These are phyloP conservation scores for Candida verbasci DNA, from an alignment of 805 yeast species.

Conservation along the genomic window DNA sequence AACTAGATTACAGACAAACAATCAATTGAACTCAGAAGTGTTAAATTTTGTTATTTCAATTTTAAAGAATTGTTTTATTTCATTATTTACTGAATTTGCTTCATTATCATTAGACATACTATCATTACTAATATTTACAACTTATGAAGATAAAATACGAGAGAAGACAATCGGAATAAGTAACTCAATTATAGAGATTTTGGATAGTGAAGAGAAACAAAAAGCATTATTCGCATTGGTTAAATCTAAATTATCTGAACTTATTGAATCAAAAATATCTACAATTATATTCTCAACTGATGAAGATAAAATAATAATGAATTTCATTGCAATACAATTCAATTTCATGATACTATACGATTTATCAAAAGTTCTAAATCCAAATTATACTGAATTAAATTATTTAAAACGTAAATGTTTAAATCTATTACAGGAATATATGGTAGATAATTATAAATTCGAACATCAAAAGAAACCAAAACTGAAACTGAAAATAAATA, in stretches of 20 bases:
- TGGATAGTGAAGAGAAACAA: conserved; percentile 4
- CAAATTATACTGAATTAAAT: conserved; percentile 3
- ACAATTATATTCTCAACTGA: conserved; percentile 23
- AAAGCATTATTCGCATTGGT: conserved; percentile 13
- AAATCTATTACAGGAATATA: conserved; percentile 10
- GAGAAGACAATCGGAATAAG: conserved; percentile 2
- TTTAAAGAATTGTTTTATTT: conserved; percentile 22
- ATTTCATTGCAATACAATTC: conserved; percentile 24
- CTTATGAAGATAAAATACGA: conserved; percentile 2
- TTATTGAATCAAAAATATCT: conserved; percentile 22
- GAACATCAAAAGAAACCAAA: background rate
- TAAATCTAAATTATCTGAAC: conserved; percentile 20
- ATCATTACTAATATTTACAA: conserved; percentile 15
- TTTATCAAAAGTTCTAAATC: conserved; percentile 7
- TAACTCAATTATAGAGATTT: background rate
- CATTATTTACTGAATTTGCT: conserved; percentile 27
- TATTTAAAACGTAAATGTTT: conserved; percentile 10
- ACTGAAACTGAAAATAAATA: background rate
- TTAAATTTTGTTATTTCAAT: conserved; percentile 19
- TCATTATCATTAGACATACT: conserved; percentile 28
- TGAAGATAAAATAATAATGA: conserved; percentile 27
- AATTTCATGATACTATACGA: conserved; percentile 22
- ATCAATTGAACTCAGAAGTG: conserved; percentile 18
- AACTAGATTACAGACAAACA: conserved; percentile 20
- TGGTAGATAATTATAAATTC: conserved; percentile 14